Evolutionary conservation across 2,329 filamentous ascomycete genomes (phyloP), one percentile per base, ranked within the genome.

Genomic region (Penicillium sp.): DNA sequence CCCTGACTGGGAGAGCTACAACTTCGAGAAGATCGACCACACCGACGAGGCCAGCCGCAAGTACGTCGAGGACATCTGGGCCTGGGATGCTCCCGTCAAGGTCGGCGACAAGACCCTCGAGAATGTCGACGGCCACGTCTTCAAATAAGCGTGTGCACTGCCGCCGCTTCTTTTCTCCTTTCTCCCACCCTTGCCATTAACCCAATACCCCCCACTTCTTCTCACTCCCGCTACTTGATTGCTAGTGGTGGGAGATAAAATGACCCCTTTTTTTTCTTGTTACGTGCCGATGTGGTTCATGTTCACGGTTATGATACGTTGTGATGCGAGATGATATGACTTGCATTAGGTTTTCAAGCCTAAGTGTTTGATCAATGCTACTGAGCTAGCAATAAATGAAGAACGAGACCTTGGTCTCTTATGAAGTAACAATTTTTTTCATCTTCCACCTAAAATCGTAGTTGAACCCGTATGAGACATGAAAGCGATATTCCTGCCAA

Each of bases 1-100:
- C 72, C 94, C 94, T 68, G 94, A 99, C 80, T 91, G 84, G 77
- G 94, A 99, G 85, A 93, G 89, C 81, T 99, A 97, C 84, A 77
- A 84, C 67, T 97, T 97, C 86, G 88, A 80, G 76, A 97, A 97
- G 88, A 91, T 99, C 69, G 93, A 99, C 83, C 88, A 85, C 73
- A 85, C 77, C 75, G 96, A 90, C 75, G 75, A 83, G 49, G 91
- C 92, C 77, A 90, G 97, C 84, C 85, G 83, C 72, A 87, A 89
- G 74, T 92, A 89, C 74, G 81, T 99, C 70, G 86, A 94, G 71
- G 86, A 89, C 73, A 82, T 88, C 79, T 99, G 94, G 94, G 81
- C 85, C 58, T 96, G 91, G 90, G 94, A 97, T 76, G 89, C 90
- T 81, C 86, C 89, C 62, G 80, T 92, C 69, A 80, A 79, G 61